These are phyloP conservation scores for Trichoderma orchidacearum DNA, from an alignment of 495 filamentous ascomycete genomes.

Conservation along the genomic window DNA sequence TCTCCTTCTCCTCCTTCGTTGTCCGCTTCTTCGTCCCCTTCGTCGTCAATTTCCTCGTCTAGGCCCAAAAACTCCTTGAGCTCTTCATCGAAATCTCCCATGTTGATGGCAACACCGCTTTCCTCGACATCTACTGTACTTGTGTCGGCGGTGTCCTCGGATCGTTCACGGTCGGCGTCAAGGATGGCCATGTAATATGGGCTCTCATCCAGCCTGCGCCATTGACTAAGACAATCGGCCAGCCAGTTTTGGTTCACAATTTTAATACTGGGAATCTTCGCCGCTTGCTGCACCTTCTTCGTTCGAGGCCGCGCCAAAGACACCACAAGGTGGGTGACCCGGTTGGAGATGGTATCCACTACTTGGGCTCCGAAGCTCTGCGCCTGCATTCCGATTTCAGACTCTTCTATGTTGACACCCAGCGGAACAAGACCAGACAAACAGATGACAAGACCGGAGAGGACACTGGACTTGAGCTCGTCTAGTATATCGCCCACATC, in stretches of 20 bases:
- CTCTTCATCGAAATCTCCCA: slow-evolving; percentile 50
- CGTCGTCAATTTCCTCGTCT: slow-evolving; percentile 45
- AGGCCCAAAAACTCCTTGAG: slow-evolving; percentile 59
- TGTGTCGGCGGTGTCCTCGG: slow-evolving; percentile 7
- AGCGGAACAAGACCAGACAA: slow-evolving; percentile 83
- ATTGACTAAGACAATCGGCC: slow-evolving; percentile 62
- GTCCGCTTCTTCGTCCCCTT: slow-evolving; percentile 18
- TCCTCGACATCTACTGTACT: slow-evolving; percentile 21
- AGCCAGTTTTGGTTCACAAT: slow-evolving; percentile 90
- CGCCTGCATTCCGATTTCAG: slow-evolving; percentile 75
- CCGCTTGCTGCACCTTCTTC: slow-evolving; percentile 73
- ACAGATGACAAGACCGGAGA: slow-evolving; percentile 58
- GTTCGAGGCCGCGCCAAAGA: slow-evolving; percentile 56
- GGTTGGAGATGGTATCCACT: slow-evolving; percentile 30
- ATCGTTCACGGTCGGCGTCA: slow-evolving; percentile 5
- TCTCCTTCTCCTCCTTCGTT: slow-evolving; percentile 15
- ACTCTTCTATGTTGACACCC: slow-evolving; percentile 54
- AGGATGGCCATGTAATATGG: slow-evolving; percentile 54
- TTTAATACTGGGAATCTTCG: slow-evolving; percentile 55
- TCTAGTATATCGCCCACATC: slow-evolving; percentile 78
- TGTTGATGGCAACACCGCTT: slow-evolving; percentile 26
- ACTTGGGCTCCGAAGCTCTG: slow-evolving; percentile 73
- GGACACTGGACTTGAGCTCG: slow-evolving; percentile 54
- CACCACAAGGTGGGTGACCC: slow-evolving; percentile 40
- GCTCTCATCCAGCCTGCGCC: slow-evolving; percentile 60